Evolutionary conservation across 2,329 filamentous ascomycete genomes (phyloP).

Genomic region (Verticillium nubilum): DNA sequence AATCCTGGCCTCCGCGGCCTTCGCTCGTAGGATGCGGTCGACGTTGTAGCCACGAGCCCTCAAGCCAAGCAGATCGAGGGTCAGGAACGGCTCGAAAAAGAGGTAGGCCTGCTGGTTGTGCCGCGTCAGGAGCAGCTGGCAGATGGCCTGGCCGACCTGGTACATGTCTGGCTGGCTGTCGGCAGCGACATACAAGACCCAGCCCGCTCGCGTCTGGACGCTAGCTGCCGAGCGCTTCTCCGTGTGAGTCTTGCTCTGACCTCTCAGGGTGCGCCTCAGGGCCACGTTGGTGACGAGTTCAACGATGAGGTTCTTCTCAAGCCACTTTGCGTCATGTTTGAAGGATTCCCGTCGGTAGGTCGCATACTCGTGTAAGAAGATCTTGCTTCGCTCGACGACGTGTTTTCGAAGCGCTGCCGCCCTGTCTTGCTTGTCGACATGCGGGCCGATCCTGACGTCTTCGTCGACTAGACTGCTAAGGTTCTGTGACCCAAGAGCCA

Average conservation of each 20-base stretch:
- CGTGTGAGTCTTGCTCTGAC: slow-evolving; percentile 61
- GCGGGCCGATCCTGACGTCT: slow-evolving; percentile 65
- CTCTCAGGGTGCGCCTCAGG: slow-evolving; percentile 69
- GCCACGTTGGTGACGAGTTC: slow-evolving; percentile 73
- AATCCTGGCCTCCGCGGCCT: slow-evolving; percentile 80
- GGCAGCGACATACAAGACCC: slow-evolving; percentile 71
- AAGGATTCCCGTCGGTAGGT: slow-evolving; percentile 72
- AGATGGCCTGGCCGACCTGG: slow-evolving; percentile 84
- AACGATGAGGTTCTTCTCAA: slow-evolving; percentile 79
- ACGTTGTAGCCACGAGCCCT: slow-evolving; percentile 93
- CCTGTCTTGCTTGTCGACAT: slow-evolving; percentile 60
- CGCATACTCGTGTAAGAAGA: slow-evolving; percentile 76
- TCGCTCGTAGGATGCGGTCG: slow-evolving; percentile 82
- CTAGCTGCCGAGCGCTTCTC: slow-evolving; percentile 73
- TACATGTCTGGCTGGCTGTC: slow-evolving; percentile 72
- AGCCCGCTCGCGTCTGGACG: slow-evolving; percentile 45
- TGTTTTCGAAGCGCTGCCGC: slow-evolving; percentile 69
- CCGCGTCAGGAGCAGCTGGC: slow-evolving; percentile 71
- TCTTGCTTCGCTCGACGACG: slow-evolving; percentile 79
- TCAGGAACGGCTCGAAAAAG: slow-evolving; percentile 86
- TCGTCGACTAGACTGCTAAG: slow-evolving; percentile 76
- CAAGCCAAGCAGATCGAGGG: slow-evolving; percentile 75
- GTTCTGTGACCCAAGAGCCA: slow-evolving; percentile 69
- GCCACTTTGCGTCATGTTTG: slow-evolving; percentile 82
- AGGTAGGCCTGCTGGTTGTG: slow-evolving; percentile 86